These are phyloP conservation scores for Draba incana DNA, from an alignment of 345 rosid genomes.

Conservation along the genomic window DNA sequence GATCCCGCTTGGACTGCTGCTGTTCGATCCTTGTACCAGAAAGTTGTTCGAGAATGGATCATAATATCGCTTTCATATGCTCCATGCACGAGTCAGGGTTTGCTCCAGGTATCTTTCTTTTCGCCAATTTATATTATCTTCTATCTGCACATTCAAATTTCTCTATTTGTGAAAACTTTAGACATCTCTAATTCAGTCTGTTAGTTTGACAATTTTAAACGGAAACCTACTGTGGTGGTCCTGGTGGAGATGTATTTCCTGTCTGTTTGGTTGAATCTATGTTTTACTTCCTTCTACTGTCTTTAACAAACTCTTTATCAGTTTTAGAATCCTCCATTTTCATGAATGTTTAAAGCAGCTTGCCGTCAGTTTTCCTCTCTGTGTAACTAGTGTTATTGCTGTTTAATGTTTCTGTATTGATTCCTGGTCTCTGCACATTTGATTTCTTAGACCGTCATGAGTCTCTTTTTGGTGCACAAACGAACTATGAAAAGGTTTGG, in stretches of 20 bases:
- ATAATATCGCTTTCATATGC: slow-evolving; percentile 87
- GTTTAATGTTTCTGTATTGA: slow-evolving; percentile 25
- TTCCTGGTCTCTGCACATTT: slow-evolving; percentile 18
- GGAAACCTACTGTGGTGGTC: slow-evolving; percentile 14
- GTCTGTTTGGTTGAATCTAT: slow-evolving; percentile 27
- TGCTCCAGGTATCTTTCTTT: slow-evolving; percentile 76
- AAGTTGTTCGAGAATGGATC: slow-evolving; percentile 88
- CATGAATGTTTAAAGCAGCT: not conserved
- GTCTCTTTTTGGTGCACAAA: slow-evolving; percentile 31
- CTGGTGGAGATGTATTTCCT: slow-evolving; percentile 16
- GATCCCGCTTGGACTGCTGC: slow-evolving; percentile 89
- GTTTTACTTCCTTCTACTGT: slow-evolving; percentile 24
- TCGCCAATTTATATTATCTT: slow-evolving; percentile 21
- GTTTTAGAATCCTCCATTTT: not conserved
- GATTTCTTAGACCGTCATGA: slow-evolving; percentile 20
- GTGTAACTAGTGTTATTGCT: slow-evolving; percentile 16
- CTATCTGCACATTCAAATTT: slow-evolving; percentile 7
- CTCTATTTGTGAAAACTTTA: slow-evolving; percentile 8
- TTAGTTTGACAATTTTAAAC: slow-evolving; percentile 7
- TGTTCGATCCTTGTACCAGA: slow-evolving; percentile 87
- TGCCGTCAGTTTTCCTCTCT: not conserved
- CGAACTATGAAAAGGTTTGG: slow-evolving; percentile 26
- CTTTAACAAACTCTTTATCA: not conserved
- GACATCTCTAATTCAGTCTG: slow-evolving; percentile 6
- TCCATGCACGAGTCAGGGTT: slow-evolving; percentile 99